phyloP scores from a whole-genome alignment of 805 yeast species.

The Yarrowia divulgata region DNA sequence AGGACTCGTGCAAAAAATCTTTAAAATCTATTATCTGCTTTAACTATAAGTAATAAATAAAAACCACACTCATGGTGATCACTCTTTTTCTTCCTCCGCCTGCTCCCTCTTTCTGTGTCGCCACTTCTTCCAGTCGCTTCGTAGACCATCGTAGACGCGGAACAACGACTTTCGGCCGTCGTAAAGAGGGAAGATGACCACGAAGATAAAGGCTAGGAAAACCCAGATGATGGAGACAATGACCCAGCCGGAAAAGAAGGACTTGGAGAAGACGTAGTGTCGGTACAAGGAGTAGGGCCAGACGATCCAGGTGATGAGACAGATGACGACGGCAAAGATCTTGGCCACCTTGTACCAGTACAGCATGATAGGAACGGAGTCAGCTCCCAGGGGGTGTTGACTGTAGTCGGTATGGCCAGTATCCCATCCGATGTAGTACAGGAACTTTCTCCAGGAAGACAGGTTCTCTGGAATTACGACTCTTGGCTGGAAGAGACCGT shows the following conservation, averaged over 20 bases:
- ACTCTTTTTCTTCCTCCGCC: not conserved
- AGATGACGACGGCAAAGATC: conserved; percentile 45
- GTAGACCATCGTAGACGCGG: conserved; percentile 9
- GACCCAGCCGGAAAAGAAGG: conserved; percentile 83
- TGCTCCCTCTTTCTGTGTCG: not conserved
- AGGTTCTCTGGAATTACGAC: conserved; percentile 10
- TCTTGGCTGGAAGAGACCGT: conserved; percentile 21
- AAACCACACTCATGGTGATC: not conserved
- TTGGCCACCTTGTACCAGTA: conserved; percentile 40
- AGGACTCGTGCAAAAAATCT: not conserved
- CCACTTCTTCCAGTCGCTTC: conserved; percentile 7
- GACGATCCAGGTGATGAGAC: conserved; percentile 64
- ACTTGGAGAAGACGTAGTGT: conserved; percentile 68
- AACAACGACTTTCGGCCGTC: conserved; percentile 52
- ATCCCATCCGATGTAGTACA: conserved; percentile 38
- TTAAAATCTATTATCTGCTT: conserved; percentile 15
- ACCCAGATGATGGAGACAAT: conserved; percentile 75
- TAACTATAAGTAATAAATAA: conserved; percentile 11
- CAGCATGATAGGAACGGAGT: conserved; percentile 39
- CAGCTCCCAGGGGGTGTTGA: conserved; percentile 39
- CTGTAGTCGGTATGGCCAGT: conserved; percentile 30
- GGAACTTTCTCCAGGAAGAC: not conserved
- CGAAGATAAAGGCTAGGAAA: conserved; percentile 55
- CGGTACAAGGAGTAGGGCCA: conserved; percentile 90
- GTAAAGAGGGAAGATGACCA: conserved; percentile 55